phyloP scores from a whole-genome alignment of 2,329 filamentous ascomycete genomes.

The Didymella lethalis region DNA sequence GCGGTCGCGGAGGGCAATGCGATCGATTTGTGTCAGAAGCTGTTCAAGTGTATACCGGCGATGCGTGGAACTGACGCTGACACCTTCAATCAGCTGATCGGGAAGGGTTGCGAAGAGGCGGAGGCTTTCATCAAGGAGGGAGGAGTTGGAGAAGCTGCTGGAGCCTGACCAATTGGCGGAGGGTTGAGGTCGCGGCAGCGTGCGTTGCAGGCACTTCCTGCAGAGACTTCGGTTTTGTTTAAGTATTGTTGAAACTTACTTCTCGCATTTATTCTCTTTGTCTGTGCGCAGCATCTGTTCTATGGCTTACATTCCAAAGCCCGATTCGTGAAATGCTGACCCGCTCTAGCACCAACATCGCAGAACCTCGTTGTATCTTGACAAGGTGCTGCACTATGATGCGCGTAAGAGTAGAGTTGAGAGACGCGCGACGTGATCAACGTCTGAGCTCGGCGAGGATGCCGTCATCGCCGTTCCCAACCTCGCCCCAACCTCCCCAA shows the following conservation, averaged over 20 bases:
- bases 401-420: background rate
- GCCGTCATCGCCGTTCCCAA: conserved; percentile 6
- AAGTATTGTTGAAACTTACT: too few species aligned
- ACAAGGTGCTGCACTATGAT: background rate
- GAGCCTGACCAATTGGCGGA: background rate
- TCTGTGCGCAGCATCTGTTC: too few species aligned
- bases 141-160: background rate
- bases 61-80: background rate
- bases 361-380: background rate
- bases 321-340: background rate
- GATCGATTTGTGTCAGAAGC: background rate
- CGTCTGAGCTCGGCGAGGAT: conserved; percentile 1
- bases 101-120: background rate
- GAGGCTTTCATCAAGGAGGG: background rate
- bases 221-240: background rate
- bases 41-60: background rate
- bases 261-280: too few species aligned
- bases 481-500: conserved; percentile 6
- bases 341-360: background rate
- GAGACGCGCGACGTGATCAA: background rate
- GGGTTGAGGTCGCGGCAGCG: background rate
- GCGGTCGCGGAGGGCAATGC: background rate
- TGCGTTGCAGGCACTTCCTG: background rate
- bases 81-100: background rate
- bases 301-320: too few species aligned